Evolutionary conservation across 2,329 filamentous ascomycete species (phyloP).

Genomic region (Xylaria sp.): DNA sequence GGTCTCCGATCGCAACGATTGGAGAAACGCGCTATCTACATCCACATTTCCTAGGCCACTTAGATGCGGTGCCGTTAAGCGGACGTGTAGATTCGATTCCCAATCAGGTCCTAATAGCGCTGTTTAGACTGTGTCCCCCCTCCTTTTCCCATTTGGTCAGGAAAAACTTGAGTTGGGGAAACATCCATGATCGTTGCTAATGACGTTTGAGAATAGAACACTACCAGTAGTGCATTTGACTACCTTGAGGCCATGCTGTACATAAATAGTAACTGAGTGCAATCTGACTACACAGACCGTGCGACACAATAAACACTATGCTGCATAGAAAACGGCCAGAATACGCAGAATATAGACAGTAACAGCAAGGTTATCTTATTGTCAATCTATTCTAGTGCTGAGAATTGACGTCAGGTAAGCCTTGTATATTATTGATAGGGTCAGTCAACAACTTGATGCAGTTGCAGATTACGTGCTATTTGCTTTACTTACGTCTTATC

Average conservation of each 20-base stretch:
- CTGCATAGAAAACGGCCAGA: neutral
- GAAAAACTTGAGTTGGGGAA: neutral
- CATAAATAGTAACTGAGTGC: neutral
- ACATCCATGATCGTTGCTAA: neutral
- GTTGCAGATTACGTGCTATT: conserved; percentile 12
- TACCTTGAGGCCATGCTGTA: neutral
- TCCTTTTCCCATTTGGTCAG: neutral
- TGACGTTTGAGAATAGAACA: neutral
- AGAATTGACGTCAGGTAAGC: neutral
- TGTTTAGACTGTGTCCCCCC: neutral
- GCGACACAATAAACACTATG: neutral
- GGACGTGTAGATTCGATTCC: neutral
- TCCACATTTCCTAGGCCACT: neutral
- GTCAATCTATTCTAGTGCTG: neutral
- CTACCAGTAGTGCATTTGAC: neutral
- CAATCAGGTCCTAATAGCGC: neutral
- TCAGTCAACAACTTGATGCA: neutral
- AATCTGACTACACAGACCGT: neutral
- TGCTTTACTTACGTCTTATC: conserved; percentile 1
- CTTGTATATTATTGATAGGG: neutral
- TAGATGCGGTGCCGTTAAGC: neutral
- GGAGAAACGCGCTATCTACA: neutral
- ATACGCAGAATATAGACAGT: neutral
- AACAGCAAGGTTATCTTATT: neutral
- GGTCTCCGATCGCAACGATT: conserved; percentile 12